Percentiles rank a stretch among this genome's conserved stretches.
phyloP scores from a whole-genome alignment of 1,139 yeast genomes.

The Insectozyma bohioensis region DNA sequence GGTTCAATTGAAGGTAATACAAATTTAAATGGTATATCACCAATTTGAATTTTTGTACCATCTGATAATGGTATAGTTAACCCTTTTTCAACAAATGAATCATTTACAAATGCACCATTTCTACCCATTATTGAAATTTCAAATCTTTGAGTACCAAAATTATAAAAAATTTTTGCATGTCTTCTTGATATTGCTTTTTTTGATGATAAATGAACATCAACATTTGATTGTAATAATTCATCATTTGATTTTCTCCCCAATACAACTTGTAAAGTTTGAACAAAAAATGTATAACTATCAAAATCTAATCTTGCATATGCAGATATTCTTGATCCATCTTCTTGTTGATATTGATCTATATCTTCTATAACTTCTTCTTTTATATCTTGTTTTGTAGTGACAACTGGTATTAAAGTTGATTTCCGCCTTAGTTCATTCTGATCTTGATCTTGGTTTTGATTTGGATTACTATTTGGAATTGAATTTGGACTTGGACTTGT shows the following conservation, averaged over 20 bases:
- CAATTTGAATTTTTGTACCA: conserved; percentile 85
- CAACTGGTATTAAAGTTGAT: conserved; percentile 18
- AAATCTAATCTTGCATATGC: conserved; percentile 95
- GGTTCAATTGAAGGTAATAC: conserved; percentile 63
- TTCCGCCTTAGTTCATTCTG: conserved; percentile 14
- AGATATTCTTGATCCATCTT: conserved; percentile 55
- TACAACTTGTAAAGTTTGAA: conserved; percentile 91
- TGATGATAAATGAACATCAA: conserved; percentile 89
- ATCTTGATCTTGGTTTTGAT: conserved; percentile 1
- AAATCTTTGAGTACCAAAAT: conserved; percentile 91
- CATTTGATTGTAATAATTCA: conserved; percentile 52
- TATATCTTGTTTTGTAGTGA: too few relatives aligned
- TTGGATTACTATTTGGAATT: not conserved
- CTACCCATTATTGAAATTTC: conserved; percentile 89
- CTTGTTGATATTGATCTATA: conserved; percentile 2
- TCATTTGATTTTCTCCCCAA: conserved; percentile 87
- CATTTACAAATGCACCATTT: conserved; percentile 96
- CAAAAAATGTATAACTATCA: conserved; percentile 89
- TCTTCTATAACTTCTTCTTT: not conserved
- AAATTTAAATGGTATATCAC: conserved; percentile 85
- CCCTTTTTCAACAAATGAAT: conserved; percentile 81
- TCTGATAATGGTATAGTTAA: conserved; percentile 82
- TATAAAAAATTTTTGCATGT: conserved; percentile 93
- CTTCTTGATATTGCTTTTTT: conserved; percentile 89
- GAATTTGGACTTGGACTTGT: not conserved